These are phyloP conservation scores for Claviceps maximensis DNA, from an alignment of 2,329 filamentous ascomycete genomes.

Conservation along the genomic window DNA sequence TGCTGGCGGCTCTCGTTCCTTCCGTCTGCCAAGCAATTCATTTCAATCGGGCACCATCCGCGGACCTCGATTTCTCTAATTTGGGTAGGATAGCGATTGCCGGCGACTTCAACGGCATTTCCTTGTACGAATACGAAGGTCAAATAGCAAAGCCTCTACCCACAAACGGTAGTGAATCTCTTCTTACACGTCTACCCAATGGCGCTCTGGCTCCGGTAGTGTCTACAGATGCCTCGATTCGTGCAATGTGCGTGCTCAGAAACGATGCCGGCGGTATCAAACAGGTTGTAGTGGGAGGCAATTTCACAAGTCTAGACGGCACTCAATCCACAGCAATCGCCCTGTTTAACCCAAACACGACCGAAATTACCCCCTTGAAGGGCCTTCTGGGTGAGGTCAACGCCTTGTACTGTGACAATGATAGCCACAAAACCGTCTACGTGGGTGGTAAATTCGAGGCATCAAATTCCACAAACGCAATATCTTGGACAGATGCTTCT, in stretches of 20 bases:
- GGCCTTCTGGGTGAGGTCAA: slow-evolving; percentile 76
- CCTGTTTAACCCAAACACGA: slow-evolving; percentile 62
- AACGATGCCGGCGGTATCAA: slow-evolving; percentile 50
- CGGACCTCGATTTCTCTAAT: slow-evolving; percentile 64
- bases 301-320: slow-evolving; percentile 82
- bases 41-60: slow-evolving; percentile 48
- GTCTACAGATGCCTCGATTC: slow-evolving; percentile 70
- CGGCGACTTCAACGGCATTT: slow-evolving; percentile 85
- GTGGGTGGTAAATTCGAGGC: slow-evolving; percentile 78
- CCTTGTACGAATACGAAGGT: slow-evolving; percentile 72
- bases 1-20: slow-evolving; percentile 27
- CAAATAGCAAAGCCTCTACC: slow-evolving; percentile 57
- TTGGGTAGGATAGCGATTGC: slow-evolving; percentile 75
- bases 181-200: slow-evolving; percentile 74
- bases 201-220: slow-evolving; percentile 65
- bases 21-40: slow-evolving; percentile 36
- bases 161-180: slow-evolving; percentile 66
- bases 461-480: slow-evolving; percentile 75
- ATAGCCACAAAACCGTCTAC: slow-evolving; percentile 65
- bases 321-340: slow-evolving; percentile 67
- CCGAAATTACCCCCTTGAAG: slow-evolving; percentile 56
- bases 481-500: slow-evolving; percentile 58
- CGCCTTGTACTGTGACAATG: slow-evolving; percentile 67
- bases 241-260: slow-evolving; percentile 73
- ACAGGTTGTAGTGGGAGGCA: slow-evolving; percentile 79